Conservation (phyloP, 495 filamentous ascomycete species). For the Hypoxylon lienhwacheense region DNA sequence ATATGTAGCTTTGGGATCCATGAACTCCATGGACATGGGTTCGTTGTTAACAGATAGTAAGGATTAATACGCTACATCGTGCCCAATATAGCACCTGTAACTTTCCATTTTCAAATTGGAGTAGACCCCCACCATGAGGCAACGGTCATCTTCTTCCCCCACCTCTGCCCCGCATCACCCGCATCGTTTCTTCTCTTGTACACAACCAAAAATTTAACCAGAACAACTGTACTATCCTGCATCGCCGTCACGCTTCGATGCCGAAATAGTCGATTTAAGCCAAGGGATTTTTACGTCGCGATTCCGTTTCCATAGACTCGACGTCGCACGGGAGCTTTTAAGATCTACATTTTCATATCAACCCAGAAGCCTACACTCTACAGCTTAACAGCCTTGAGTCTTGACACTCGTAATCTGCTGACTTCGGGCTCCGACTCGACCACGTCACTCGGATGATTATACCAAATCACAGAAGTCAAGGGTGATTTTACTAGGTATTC, state of each 20-base stretch:
- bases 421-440: no score
- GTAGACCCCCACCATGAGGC: conserved; percentile 13
- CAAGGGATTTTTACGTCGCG: no score
- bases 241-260: conserved; percentile 4
- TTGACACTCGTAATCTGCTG: no score
- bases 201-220: no score
- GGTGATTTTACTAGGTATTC: no score
- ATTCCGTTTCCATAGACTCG: no score
- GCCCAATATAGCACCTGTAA: conserved; percentile 9
- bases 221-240: conserved; percentile 1
- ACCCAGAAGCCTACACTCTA: neutral
- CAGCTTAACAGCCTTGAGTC: no score
- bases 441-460: no score
- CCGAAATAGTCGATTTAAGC: neutral
- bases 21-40: neutral
- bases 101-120: neutral
- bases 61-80: conserved; percentile 7
- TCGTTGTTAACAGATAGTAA: conserved; percentile 2
- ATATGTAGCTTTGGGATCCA: neutral
- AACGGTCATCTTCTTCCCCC: conserved; percentile 4
- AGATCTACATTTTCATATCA: no score
- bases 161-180: conserved; percentile 13
- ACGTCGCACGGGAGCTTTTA: no score
- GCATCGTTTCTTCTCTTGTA: no score
- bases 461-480: no score